These are phyloP conservation scores for Lecanicillium sp. DNA, from an alignment of 2,329 filamentous ascomycete genomes.

Conservation along the genomic window DNA sequence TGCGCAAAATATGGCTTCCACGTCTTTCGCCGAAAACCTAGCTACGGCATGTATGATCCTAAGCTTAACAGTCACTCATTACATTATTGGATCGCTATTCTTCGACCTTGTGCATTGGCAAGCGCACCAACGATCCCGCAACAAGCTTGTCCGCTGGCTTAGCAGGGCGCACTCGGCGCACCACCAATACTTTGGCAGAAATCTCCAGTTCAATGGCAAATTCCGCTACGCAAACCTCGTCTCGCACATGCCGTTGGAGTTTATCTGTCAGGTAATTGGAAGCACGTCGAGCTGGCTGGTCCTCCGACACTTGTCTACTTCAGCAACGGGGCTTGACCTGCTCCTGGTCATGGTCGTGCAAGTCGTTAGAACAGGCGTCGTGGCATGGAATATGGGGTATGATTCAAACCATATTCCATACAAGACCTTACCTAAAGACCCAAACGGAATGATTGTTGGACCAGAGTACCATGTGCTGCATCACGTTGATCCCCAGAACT, in stretches of 20 bases:
- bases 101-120: slow-evolving; percentile 14
- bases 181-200: slow-evolving; percentile 14
- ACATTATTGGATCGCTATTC: slow-evolving; percentile 10
- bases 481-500: slow-evolving; percentile 18
- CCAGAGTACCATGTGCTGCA: slow-evolving; percentile 18
- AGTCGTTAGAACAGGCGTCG: slow-evolving; percentile 6
- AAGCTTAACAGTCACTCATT: slow-evolving; percentile 1
- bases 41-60: too few species aligned
- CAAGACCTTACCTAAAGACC: slow-evolving; percentile 13
- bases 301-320: neutral
- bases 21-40: neutral
- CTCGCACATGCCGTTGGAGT: slow-evolving; percentile 13
- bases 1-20: too few species aligned
- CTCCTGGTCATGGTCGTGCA: slow-evolving; percentile 9
- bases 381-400: slow-evolving; percentile 14
- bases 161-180: slow-evolving; percentile 12
- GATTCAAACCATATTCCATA: slow-evolving; percentile 17
- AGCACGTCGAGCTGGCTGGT: slow-evolving; percentile 10
- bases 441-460: slow-evolving; percentile 13
- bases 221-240: slow-evolving; percentile 11
- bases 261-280: slow-evolving; percentile 11
- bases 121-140: slow-evolving; percentile 11
- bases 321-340: slow-evolving; percentile 1
- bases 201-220: slow-evolving; percentile 10
- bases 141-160: slow-evolving; percentile 10